Conservation (phyloP, 164 flowering plant species). For the Dillenia turbinata region DNA sequence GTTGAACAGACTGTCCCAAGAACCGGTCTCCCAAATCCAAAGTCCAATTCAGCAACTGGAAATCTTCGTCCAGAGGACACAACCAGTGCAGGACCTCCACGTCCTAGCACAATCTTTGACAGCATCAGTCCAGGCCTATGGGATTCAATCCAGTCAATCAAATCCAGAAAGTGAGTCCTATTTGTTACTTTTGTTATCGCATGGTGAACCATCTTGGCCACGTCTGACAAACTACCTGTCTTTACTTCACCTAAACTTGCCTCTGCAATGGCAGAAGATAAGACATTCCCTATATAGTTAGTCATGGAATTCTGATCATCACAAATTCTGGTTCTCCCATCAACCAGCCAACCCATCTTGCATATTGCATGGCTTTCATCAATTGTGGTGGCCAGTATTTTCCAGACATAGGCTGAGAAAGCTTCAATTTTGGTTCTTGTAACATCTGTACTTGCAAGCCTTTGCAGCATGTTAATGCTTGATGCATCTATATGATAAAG, state of each 20-base stretch:
- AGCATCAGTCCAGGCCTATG: conserved; percentile 55
- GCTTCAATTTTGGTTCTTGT: conserved; percentile 55
- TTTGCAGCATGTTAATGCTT: conserved; percentile 30
- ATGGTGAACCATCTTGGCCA: conserved; percentile 24
- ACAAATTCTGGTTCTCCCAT: conserved; percentile 33
- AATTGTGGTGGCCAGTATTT: conserved; percentile 31
- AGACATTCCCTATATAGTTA: conserved; percentile 46
- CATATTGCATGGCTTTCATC: conserved; percentile 19
- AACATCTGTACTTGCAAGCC: conserved; percentile 10
- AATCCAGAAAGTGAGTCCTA: conserved; percentile 37
- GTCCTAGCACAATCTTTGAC: conserved; percentile 32
- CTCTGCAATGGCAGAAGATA: conserved; percentile 45
- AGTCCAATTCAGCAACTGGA: conserved; percentile 43
- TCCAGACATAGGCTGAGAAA: conserved; percentile 57
- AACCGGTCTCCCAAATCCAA: conserved; percentile 46
- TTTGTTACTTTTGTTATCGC: conserved; percentile 32
- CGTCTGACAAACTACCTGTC: conserved; percentile 18
- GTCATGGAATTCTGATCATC: conserved; percentile 11
- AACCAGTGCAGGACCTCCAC: conserved; percentile 37
- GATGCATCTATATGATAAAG: conserved; percentile 37
- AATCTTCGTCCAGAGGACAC: conserved; percentile 44
- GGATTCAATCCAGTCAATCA: conserved; percentile 53
- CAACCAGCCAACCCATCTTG: conserved; percentile 58
- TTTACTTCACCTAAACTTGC: conserved; percentile 28
- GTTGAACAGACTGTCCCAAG: conserved; percentile 46